Percentiles rank a stretch among this genome's conserved stretches.
These are phyloP conservation scores for Mallotus nudiflorus DNA, from an alignment of 345 rosid species.

Conservation along the genomic window DNA sequence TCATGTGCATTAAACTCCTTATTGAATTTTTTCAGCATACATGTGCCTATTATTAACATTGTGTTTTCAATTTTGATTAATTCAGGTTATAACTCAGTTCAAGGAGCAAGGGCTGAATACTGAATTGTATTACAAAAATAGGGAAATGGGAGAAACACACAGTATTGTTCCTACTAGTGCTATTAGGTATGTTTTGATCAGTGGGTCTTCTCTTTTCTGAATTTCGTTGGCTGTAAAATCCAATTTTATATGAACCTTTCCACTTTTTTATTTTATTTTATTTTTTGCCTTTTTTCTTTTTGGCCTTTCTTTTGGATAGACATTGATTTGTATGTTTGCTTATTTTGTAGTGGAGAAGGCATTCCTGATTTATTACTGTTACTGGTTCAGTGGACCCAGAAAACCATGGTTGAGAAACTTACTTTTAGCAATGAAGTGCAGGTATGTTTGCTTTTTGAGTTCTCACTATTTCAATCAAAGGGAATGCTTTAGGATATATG, in stretches of 20 bases:
- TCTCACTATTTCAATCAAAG: not conserved
- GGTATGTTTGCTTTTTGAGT: slow-evolving; percentile 37
- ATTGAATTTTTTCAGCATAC: not conserved
- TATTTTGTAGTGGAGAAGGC: slow-evolving; percentile 80
- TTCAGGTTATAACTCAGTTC: slow-evolving; percentile 71
- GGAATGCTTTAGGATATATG: slow-evolving; percentile 5
- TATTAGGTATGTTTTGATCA: slow-evolving; percentile 42
- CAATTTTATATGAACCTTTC: slow-evolving; percentile 2
- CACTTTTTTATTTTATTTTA: not conserved
- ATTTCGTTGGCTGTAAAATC: not conserved
- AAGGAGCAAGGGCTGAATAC: slow-evolving; percentile 91
- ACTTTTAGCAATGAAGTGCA: slow-evolving; percentile 78
- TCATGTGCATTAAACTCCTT: slow-evolving; percentile 17
- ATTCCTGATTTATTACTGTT: slow-evolving; percentile 81
- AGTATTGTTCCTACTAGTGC: slow-evolving; percentile 98
- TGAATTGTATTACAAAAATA: slow-evolving; percentile 84
- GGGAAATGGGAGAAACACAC: slow-evolving; percentile 75
- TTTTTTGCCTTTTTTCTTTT: not conserved
- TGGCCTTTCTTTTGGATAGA: not conserved
- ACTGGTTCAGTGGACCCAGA: slow-evolving; percentile 90
- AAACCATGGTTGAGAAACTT: slow-evolving; percentile 92
- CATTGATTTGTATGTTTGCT: slow-evolving; percentile 4
- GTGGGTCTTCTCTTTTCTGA: not conserved
- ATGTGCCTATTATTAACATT: not conserved
- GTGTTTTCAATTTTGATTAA: slow-evolving; percentile 7